Evolutionary conservation across 768 basidiomycete genomes (phyloP).

Genomic region (Thelephora ganbajun): DNA sequence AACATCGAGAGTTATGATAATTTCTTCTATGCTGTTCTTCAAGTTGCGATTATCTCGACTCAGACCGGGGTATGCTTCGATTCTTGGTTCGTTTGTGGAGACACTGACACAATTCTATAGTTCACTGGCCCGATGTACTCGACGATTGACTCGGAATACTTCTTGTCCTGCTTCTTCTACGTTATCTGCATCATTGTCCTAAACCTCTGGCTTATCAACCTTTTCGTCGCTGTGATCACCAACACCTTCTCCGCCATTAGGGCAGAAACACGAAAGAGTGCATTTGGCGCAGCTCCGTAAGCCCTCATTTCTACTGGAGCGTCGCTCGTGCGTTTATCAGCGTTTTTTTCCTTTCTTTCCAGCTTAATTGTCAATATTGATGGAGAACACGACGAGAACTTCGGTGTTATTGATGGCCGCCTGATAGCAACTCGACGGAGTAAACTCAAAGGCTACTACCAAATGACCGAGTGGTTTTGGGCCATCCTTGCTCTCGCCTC

Average conservation of each 20-base stretch:
- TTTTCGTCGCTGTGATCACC: slow-evolving; percentile 93
- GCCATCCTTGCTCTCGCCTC: slow-evolving; percentile 60
- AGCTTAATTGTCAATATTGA: slow-evolving; percentile 30
- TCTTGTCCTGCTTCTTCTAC: slow-evolving; percentile 79
- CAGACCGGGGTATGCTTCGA: slow-evolving; percentile 54
- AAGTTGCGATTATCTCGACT: slow-evolving; percentile 74
- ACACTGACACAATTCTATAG: slow-evolving; percentile 20
- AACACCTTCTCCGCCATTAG: slow-evolving; percentile 85
- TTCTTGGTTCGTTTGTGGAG: background rate
- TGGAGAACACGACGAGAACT: slow-evolving; percentile 45
- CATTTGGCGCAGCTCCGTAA: slow-evolving; percentile 74
- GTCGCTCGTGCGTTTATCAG: background rate
- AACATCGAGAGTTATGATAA: slow-evolving; percentile 80
- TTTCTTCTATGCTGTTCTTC: slow-evolving; percentile 65
- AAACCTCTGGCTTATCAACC: slow-evolving; percentile 89
- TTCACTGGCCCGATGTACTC: slow-evolving; percentile 78
- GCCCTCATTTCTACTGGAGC: slow-evolving; percentile 14
- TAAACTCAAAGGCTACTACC: slow-evolving; percentile 38
- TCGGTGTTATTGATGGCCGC: slow-evolving; percentile 30
- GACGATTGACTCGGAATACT: slow-evolving; percentile 84
- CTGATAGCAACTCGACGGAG: slow-evolving; percentile 30
- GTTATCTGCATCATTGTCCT: slow-evolving; percentile 72
- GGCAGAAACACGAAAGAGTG: slow-evolving; percentile 76
- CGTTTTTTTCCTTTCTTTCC: background rate
- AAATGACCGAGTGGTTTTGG: slow-evolving; percentile 58